phyloP scores from a whole-genome alignment of 495 filamentous ascomycete species.

The Annulohypoxylon maeteangense region DNA sequence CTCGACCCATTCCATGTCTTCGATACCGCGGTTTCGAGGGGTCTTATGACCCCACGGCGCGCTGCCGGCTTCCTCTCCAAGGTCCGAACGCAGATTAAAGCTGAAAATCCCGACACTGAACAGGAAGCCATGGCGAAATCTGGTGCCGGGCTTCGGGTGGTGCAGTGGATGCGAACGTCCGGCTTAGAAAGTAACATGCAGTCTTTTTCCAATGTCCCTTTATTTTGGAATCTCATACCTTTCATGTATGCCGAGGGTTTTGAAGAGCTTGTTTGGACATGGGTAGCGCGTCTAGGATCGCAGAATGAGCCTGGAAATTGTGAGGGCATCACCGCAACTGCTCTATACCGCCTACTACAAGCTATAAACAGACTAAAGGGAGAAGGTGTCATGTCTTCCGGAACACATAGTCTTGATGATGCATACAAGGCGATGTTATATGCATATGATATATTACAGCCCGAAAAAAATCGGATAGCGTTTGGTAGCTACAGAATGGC shows the following conservation, averaged over 20 bases:
- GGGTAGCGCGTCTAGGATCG: constrained; percentile 51
- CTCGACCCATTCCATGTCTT: constrained; percentile 50
- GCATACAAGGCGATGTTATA: constrained; percentile 51
- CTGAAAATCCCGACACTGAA: constrained; percentile 35
- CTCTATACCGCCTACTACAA: constrained; percentile 37
- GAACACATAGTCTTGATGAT: constrained; percentile 45
- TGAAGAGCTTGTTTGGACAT: constrained; percentile 55
- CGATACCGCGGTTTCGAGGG: constrained; percentile 52
- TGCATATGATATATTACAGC: constrained; percentile 44
- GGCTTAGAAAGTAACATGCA: constrained; percentile 52
- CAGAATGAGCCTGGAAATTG: constrained; percentile 18
- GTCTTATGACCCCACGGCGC: constrained; percentile 56
- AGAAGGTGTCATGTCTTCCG: constrained; percentile 18
- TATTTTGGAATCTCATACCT: constrained; percentile 51
- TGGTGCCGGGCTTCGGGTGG: constrained; percentile 55
- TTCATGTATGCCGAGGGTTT: constrained; percentile 64
- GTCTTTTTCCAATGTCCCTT: constrained; percentile 48
- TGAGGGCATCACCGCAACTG: neutral
- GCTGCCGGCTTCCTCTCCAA: constrained; percentile 55
- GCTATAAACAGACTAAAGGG: constrained; percentile 39
- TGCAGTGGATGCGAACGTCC: constrained; percentile 64
- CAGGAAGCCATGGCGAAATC: constrained; percentile 52
- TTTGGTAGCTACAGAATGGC: constrained; percentile 18
- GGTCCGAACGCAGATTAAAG: constrained; percentile 44
- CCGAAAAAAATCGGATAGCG: constrained; percentile 14